These are phyloP conservation scores for Eimeria praecox DNA, from an alignment of 169 alveolate species.

Conservation along the genomic window DNA sequence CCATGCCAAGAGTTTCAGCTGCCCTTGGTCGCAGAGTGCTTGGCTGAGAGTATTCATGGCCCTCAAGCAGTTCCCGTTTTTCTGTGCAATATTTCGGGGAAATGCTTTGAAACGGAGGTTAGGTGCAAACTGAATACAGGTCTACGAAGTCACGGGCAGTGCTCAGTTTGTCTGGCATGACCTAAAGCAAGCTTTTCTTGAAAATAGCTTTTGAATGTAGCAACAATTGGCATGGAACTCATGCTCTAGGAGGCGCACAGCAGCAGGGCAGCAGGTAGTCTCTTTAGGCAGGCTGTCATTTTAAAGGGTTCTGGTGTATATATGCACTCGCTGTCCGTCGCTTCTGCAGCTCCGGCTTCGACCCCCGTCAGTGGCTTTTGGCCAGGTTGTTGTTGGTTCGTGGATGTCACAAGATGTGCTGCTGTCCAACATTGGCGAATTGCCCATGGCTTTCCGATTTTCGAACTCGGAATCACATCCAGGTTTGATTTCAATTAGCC, in stretches of 20 bases:
- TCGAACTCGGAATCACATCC: slow-evolving; percentile 37
- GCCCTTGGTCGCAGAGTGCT: slow-evolving; percentile 74
- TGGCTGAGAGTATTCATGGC: slow-evolving; percentile 21
- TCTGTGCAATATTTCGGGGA: slow-evolving; percentile 64
- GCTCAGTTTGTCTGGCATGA: not conserved
- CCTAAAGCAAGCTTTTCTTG: not conserved
- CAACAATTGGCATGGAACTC: not conserved
- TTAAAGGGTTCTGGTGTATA: not conserved
- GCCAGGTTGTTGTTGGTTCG: slow-evolving; percentile 81
- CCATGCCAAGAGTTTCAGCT: slow-evolving; percentile 71
- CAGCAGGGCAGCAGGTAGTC: not conserved
- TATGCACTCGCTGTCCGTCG: not conserved
- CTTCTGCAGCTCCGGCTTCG: slow-evolving; percentile 65
- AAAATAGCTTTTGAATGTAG: not conserved
- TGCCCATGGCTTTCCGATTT: slow-evolving; percentile 79
- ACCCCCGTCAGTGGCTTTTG: slow-evolving; percentile 80
- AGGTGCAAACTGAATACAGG: not conserved
- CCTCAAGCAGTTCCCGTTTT: slow-evolving; percentile 44
- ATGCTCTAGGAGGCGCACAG: not conserved
- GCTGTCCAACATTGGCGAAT: slow-evolving; percentile 83
- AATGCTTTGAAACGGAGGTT: slow-evolving; percentile 81
- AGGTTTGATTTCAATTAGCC: slow-evolving; percentile 55
- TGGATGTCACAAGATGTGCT: slow-evolving; percentile 77
- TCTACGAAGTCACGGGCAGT: not conserved
- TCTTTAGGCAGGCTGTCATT: not conserved